Conservation (phyloP, 345 rosid genomes). For the Salix koriyanagi region DNA sequence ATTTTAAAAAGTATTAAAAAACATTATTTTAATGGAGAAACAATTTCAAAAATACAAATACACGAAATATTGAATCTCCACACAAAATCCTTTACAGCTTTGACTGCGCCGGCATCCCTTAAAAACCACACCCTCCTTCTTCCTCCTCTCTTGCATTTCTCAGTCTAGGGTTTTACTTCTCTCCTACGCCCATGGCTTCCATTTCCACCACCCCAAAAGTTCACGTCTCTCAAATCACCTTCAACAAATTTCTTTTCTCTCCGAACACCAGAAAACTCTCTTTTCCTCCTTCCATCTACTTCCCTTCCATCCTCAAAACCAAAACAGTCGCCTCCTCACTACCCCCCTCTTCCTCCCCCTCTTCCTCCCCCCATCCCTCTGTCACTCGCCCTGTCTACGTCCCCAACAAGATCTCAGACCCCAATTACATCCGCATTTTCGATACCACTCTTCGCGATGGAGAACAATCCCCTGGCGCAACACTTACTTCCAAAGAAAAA, state of each 20-base stretch:
- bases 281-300: not conserved
- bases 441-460: conserved; percentile 99
- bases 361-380: conserved; percentile 4
- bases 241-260: not conserved
- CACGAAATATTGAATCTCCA: too few species aligned
- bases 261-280: not conserved
- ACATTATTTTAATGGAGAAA: accelerated
- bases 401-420: conserved; percentile 67
- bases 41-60: too few species aligned
- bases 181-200: too few species aligned
- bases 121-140: too few species aligned
- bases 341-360: conserved; percentile 18
- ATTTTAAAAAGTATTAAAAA: too few species aligned
- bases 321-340: not conserved
- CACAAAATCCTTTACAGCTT: too few species aligned
- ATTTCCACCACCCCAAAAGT: too few species aligned
- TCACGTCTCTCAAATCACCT: too few species aligned
- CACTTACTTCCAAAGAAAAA: conserved; percentile 83
- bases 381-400: conserved; percentile 57
- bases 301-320: not conserved
- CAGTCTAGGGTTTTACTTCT: too few species aligned
- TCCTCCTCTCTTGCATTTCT: too few species aligned
- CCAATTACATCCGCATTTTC: conserved; percentile 73
- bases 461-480: conserved; percentile 98
- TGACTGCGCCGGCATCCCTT: too few species aligned